Evolutionary conservation across 306 rosid genomes (phyloP), one percentile per base, ranked within the genome.

Genomic region (Gillenia trifoliata): DNA sequence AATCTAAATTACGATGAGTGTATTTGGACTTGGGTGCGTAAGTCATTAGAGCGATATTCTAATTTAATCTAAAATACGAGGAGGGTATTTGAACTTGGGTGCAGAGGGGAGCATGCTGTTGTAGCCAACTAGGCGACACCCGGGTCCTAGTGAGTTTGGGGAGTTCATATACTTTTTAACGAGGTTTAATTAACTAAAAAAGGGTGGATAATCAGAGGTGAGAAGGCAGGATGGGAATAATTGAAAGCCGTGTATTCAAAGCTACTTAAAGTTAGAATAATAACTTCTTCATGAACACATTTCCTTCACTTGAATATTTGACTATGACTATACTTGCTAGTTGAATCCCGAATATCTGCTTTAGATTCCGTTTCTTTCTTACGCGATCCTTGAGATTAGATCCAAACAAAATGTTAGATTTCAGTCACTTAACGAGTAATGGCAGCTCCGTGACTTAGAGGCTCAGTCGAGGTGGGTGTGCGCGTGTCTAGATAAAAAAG

Each of bases 221-320:
- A 40, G 85, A 83, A 52, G 79, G 66, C 76, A 80, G 49, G 80
- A 79, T 62, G 71, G 43, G 73, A 87, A 84, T 31, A 6, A 66
- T 68, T 75, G 66, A 80, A 69, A 64, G 72, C n/a, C n/a, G 80
- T 75, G 88, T 70, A 41, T 71, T 75, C 22, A 68, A 82, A 84
- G 91, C 75, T 66, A 87, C 78, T 85, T 72, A 77, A 80, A 78
- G 81, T 66, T 71, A 10, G 78, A 73, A 80, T 69, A 81, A 28
- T 40, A 17, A 17, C 89, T 85, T 91, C 82, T 80, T 77, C 77
- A 78, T 84, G 70, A 75, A 72, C 68, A 50, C 64, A 70, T 34
- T 68, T 76, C 31, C 85, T 23, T 81, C 61, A 31, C 69, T 73
- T 23, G 36, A 26, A 65, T 54, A 33, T 81, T 85, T 77, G 68